These are phyloP conservation scores for Albatrellus ellisii DNA, from an alignment of 768 basidiomycete species.

Conservation along the genomic window DNA sequence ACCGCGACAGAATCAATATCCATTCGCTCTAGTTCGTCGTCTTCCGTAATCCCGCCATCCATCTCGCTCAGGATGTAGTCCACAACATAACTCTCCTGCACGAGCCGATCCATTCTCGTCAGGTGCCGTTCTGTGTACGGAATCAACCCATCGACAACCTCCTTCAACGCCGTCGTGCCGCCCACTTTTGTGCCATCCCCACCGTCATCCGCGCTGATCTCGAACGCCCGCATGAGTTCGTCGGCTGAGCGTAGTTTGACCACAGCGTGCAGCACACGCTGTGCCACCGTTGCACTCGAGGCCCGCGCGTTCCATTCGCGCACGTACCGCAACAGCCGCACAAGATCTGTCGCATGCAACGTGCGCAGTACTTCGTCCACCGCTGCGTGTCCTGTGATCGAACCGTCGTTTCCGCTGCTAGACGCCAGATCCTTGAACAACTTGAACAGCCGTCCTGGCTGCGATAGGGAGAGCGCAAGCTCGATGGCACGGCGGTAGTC, in stretches of 20 bases:
- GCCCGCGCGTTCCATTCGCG: slow-evolving; percentile 94
- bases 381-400: slow-evolving; percentile 52
- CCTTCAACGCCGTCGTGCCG: slow-evolving; percentile 15
- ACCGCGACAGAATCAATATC: slow-evolving; percentile 11
- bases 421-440: slow-evolving; percentile 58
- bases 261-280: slow-evolving; percentile 69
- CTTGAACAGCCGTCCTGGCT: slow-evolving; percentile 74
- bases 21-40: slow-evolving; percentile 19
- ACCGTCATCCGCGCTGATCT: slow-evolving; percentile 7
- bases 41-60: slow-evolving; percentile 40
- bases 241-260: slow-evolving; percentile 66
- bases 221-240: slow-evolving; percentile 59
- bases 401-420: slow-evolving; percentile 18
- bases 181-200: slow-evolving; percentile 24
- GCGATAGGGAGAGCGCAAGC: slow-evolving; percentile 85
- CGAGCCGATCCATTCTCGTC: slow-evolving; percentile 66
- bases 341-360: slow-evolving; percentile 61
- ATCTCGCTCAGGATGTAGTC: slow-evolving; percentile 84
- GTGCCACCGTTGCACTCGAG: slow-evolving; percentile 77
- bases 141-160: slow-evolving; percentile 67
- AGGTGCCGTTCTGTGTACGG: slow-evolving; percentile 95
- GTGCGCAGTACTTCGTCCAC: slow-evolving; percentile 77
- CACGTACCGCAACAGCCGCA: slow-evolving; percentile 67
- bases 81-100: slow-evolving; percentile 93
- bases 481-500: slow-evolving; percentile 89